Conservation (phyloP, 768 basidiomycete genomes). For the Panaeolus cyanescens region DNA sequence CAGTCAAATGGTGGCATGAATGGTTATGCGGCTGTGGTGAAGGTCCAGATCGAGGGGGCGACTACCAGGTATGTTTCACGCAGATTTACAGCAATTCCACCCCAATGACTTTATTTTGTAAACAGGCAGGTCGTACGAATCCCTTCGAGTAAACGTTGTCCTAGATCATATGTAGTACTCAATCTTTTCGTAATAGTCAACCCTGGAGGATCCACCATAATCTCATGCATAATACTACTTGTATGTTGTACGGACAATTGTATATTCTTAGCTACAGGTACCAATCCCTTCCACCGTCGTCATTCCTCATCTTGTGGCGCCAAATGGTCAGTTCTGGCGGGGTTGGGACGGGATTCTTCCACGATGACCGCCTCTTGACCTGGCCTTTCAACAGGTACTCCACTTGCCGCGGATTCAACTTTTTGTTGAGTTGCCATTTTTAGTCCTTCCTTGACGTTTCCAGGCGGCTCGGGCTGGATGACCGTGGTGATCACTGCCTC, state of each 20-base stretch:
- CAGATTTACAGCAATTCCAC: background rate
- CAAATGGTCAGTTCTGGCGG: background rate
- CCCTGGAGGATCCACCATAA: background rate
- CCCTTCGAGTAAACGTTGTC: slow-evolving; percentile 43
- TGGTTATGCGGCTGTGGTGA: slow-evolving; percentile 84
- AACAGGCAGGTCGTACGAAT: slow-evolving; percentile 76
- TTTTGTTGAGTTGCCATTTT: background rate
- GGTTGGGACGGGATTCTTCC: background rate
- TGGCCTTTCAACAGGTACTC: background rate
- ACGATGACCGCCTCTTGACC: background rate
- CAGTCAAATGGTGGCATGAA: slow-evolving; percentile 78
- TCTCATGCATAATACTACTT: too few relatives aligned
- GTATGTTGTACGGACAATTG: slow-evolving; percentile 7
- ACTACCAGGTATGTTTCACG: slow-evolving; percentile 57
- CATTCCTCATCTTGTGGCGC: background rate
- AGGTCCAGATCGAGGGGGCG: slow-evolving; percentile 71
- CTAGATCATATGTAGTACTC: too few relatives aligned
- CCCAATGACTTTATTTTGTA: background rate
- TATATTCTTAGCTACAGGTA: background rate
- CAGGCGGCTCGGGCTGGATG: background rate
- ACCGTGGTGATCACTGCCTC: background rate
- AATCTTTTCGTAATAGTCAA: background rate
- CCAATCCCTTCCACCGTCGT: background rate
- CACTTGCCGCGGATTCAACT: background rate
- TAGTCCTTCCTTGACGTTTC: background rate